Percentiles rank a stretch among this genome's conserved stretches.
phyloP scores from a whole-genome alignment of 2,329 filamentous ascomycete species.

The Blastomyces gilchristii region DNA sequence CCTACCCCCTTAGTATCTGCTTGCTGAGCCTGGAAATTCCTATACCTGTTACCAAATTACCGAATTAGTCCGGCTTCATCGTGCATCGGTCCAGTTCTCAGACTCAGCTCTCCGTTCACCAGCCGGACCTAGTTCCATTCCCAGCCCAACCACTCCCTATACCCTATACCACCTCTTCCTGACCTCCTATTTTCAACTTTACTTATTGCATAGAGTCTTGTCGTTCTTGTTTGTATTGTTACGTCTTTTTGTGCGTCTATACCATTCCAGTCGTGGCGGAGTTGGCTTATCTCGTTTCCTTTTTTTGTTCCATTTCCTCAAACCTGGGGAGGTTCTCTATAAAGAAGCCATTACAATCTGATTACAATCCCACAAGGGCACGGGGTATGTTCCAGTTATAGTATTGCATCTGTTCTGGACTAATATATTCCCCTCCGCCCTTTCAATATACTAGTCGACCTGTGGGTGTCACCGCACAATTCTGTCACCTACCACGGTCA shows the following conservation, averaged over 20 bases:
- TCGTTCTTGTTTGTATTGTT: not conserved
- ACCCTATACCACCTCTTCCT: not conserved
- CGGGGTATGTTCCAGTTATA: not conserved
- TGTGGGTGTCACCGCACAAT: not conserved
- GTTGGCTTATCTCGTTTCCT: not conserved
- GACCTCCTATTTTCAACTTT: not conserved
- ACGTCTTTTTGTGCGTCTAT: not conserved
- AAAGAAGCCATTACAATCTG: too few species aligned
- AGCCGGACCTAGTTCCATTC: not conserved
- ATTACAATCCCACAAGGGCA: not conserved
- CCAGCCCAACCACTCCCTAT: not conserved
- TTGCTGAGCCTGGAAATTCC: not conserved
- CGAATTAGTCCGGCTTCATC: not conserved
- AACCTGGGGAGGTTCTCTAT: not conserved
- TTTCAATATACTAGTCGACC: not conserved
- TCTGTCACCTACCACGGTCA: too few species aligned
- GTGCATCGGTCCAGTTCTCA: not conserved
- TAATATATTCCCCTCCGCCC: not conserved
- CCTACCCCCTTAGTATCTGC: not conserved
- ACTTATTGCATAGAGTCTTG: not conserved
- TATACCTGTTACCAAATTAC: not conserved
- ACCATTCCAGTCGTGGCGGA: not conserved
- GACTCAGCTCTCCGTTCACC: not conserved
- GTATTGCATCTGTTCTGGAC: too few species aligned
- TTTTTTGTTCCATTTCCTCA: not conserved